phyloP scores from a whole-genome alignment of 1,284 basidiomycete species.

The Microbotryum scabiosae region DNA sequence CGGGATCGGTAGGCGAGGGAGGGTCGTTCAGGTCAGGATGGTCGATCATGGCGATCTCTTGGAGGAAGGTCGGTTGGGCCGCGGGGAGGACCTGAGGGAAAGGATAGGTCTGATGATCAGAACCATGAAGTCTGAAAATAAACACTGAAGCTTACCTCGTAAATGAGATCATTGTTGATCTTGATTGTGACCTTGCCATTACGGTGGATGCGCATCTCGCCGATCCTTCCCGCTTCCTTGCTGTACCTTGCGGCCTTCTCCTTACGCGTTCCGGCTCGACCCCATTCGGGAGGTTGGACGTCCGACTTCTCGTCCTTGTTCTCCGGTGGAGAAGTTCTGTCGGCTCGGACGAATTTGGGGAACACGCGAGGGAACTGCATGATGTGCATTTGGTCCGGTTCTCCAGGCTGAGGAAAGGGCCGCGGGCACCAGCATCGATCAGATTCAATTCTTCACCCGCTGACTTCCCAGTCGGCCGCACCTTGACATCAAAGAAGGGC shows the following conservation, averaged over 20 bases:
- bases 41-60: constrained; percentile 33
- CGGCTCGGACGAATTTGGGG: constrained; percentile 19
- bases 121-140: not conserved
- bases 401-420: not conserved
- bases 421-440: constrained; percentile 2
- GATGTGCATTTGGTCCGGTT: constrained; percentile 33
- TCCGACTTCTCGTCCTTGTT: not conserved
- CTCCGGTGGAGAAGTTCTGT: not conserved
- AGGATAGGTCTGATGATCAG: not conserved
- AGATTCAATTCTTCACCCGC: not conserved
- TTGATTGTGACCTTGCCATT: constrained; percentile 32
- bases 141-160: constrained; percentile 25
- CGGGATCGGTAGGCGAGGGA: not conserved
- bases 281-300: constrained; percentile 21
- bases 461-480: constrained; percentile 1
- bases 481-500: constrained; percentile 24
- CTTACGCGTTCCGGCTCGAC: constrained; percentile 20
- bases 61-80: constrained; percentile 34
- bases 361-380: constrained; percentile 36
- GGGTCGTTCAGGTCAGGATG: constrained; percentile 3
- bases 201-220: constrained; percentile 29
- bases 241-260: constrained; percentile 27
- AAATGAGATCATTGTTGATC: constrained; percentile 26
- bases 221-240: constrained; percentile 26
- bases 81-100: constrained; percentile 31